Evolutionary conservation across 2,329 filamentous ascomycete species (phyloP), one percentile per base, ranked within the genome.

Genomic region (Hirsutella thompsonii): DNA sequence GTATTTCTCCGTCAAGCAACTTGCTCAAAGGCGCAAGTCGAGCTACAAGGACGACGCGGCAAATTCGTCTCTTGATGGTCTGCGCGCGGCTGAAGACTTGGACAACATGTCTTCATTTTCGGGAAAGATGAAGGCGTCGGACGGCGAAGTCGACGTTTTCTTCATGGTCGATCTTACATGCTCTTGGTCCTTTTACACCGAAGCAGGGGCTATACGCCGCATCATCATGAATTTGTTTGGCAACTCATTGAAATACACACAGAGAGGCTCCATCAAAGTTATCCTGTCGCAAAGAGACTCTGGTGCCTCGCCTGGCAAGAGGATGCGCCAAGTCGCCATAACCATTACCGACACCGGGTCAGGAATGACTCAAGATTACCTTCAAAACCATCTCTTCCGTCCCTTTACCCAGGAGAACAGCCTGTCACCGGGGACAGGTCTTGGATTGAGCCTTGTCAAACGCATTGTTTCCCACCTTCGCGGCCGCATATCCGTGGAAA

Each of bases 401-500:
- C 75, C 79, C 0, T 83, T 83, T 45, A 58, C 67, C 0, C 81
- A 85, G 46, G 81, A 84, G 49, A 69, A 82, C 37, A 57, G 63
- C 0, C 55, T 84, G 1, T 64, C 70, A 0, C 68, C 72, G 0
- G 80, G 81, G 0, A 74, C 74, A 0, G 80, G 81, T 0, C 61
- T 85, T 0, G 81, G 81, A 0, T 57, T 85, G 23, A 79, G 74
- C 33, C 73, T 85, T 8, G 79, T 84, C 2, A 68, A 70, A 18
- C 61, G 66, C 39, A 73, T 84, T 6, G 70, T 79, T 1, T 64
- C 68, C 13, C 68, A 72, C 8, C 60, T 84, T 0, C 67, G 68
- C 20, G 80, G 80, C 0, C 64, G 63, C 2, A 73, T 85, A 35
- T 63, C 70, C 2, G 67, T 84, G n/a, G 63, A 66, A 40, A 80